Evolutionary conservation across 2,329 filamentous ascomycete species (phyloP).

Genomic region (Monosporascus sp.): DNA sequence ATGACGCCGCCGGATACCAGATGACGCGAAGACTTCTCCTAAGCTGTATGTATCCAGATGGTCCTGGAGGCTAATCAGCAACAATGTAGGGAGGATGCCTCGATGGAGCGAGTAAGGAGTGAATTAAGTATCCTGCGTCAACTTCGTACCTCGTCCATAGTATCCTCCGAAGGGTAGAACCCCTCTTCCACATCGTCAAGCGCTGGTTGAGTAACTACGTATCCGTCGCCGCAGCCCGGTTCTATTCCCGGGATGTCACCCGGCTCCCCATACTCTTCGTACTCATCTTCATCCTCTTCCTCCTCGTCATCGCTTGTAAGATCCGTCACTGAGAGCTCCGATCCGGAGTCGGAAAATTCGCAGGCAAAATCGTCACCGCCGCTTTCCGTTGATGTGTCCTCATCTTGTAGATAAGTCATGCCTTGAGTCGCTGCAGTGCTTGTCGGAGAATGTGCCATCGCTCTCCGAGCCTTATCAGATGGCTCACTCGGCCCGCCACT

Average conservation of each 20-base stretch:
- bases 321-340: constrained; percentile 24
- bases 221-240: constrained; percentile 67
- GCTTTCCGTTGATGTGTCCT: constrained; percentile 35
- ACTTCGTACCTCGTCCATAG: constrained; percentile 51
- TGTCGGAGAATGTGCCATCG: constrained; percentile 12
- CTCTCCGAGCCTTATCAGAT: constrained; percentile 9
- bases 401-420: constrained; percentile 17
- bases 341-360: constrained; percentile 58
- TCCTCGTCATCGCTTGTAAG: constrained; percentile 50
- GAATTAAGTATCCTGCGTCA: not conserved
- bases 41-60: constrained; percentile 76
- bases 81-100: not conserved
- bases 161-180: constrained; percentile 71
- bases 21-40: constrained; percentile 83
- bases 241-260: constrained; percentile 78
- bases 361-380: constrained; percentile 50
- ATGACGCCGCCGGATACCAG: constrained; percentile 73
- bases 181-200: constrained; percentile 79
- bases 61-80: constrained; percentile 53
- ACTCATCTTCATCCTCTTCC: constrained; percentile 47
- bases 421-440: constrained; percentile 19
- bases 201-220: constrained; percentile 85
- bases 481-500: constrained; percentile 3
- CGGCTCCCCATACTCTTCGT: constrained; percentile 50
- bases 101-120: not conserved